A percentile compares a stretch with the other conserved stretches of the same genome.
phyloP scores from a whole-genome alignment of 129 eudicot genomes.

The Dittrichia graveolens region DNA sequence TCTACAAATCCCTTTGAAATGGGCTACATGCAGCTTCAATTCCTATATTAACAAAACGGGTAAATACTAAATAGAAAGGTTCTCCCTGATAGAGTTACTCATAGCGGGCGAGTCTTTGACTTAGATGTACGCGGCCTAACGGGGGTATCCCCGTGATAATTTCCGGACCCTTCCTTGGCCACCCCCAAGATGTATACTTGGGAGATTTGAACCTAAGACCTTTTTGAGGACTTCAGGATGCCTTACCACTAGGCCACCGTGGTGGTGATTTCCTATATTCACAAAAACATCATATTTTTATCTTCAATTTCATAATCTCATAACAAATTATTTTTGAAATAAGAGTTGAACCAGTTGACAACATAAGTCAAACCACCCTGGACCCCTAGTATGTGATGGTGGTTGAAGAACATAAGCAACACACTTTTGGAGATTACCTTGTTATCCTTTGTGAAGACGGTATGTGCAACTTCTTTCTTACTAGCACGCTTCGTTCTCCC shows the following conservation, averaged over 20 bases:
- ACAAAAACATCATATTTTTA: neutral
- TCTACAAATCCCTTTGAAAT: constrained; percentile 89
- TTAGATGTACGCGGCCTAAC: no score
- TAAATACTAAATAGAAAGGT: no score
- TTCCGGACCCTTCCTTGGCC: no score
- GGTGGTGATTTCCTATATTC: constrained; percentile 48
- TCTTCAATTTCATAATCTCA: neutral
- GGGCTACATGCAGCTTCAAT: constrained; percentile 95
- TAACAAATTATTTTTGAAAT: neutral
- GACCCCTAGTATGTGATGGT: neutral
- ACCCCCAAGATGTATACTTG: no score
- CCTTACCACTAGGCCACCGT: no score
- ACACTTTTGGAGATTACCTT: constrained; percentile 51
- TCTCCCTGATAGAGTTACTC: no score
- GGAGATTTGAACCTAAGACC: no score
- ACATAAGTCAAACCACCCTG: constrained; percentile 13
- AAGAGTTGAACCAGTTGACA: neutral
- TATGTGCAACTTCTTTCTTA: constrained; percentile 97
- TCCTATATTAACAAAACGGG: constrained; percentile 53
- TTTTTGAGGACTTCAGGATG: no score
- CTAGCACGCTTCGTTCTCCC: constrained; percentile 99
- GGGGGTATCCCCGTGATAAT: no score
- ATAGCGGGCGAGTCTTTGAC: no score
- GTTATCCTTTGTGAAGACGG: constrained; percentile 87
- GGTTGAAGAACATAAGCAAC: constrained; percentile 1